These are phyloP conservation scores for Phytopythium oedochilum DNA, from an alignment of 352 stramenopile genomes.

Conservation along the genomic window DNA sequence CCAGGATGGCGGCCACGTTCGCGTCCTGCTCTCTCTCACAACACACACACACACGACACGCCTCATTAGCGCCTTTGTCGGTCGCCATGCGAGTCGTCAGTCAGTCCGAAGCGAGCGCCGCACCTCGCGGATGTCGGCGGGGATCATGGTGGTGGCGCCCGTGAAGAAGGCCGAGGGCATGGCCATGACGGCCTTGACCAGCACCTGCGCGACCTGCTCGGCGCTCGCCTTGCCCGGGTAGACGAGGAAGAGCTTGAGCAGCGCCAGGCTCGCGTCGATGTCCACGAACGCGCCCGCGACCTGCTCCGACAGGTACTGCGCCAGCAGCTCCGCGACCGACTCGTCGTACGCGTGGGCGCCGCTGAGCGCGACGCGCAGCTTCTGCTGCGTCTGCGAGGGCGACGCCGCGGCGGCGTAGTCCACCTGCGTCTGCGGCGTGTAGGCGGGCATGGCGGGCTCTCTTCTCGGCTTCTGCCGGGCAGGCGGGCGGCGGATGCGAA, in stretches of 20 bases:
- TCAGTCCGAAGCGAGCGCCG: background rate
- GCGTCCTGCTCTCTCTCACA: constrained; percentile 53
- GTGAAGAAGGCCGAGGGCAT: constrained; percentile 77
- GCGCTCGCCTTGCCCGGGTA: constrained; percentile 56
- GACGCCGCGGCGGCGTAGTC: constrained; percentile 49
- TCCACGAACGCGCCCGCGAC: constrained; percentile 51
- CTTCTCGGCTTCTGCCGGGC: constrained; percentile 6
- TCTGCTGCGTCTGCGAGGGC: constrained; percentile 40
- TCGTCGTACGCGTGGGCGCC: constrained; percentile 45
- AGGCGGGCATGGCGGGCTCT: constrained; percentile 39
- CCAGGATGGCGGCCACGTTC: constrained; percentile 49
- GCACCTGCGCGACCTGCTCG: constrained; percentile 55
- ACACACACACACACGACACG: constrained; percentile 5
- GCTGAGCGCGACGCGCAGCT: constrained; percentile 44
- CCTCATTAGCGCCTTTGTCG: constrained; percentile 1
- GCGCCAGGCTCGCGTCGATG: constrained; percentile 70
- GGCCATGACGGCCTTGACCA: constrained; percentile 66
- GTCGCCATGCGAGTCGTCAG: background rate
- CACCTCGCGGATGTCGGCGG: constrained; percentile 67
- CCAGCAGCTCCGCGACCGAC: constrained; percentile 40
- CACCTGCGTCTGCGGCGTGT: constrained; percentile 57
- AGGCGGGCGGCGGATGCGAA: background rate
- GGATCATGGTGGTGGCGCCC: constrained; percentile 60
- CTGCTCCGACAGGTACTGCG: constrained; percentile 77
- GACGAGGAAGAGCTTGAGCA: constrained; percentile 82